Percentiles rank a stretch among this genome's conserved stretches.
Conservation (phyloP, 305 asterid species). For the Andrographis paniculata region DNA sequence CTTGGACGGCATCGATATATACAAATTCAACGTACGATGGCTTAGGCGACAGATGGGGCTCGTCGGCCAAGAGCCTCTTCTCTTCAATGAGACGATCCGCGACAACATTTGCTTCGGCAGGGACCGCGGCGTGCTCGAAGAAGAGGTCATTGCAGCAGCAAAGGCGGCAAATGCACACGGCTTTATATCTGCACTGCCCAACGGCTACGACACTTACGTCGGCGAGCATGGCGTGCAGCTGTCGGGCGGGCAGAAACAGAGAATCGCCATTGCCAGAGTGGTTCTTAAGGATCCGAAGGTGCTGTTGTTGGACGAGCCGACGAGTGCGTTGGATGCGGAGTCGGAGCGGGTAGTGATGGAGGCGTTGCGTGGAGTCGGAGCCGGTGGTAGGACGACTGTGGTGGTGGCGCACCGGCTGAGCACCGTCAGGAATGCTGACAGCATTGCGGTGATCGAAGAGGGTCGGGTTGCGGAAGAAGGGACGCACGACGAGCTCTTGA, state of each 20-base stretch:
- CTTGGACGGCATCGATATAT: slow-evolving; percentile 28
- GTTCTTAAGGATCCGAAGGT: slow-evolving; percentile 43
- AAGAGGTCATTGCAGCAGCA: slow-evolving; percentile 40
- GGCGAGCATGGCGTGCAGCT: slow-evolving; percentile 46
- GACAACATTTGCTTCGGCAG: slow-evolving; percentile 44
- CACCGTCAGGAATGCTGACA: slow-evolving; percentile 35
- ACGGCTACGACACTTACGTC: slow-evolving; percentile 43
- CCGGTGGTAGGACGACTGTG: slow-evolving; percentile 32
- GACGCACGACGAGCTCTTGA: slow-evolving; percentile 19
- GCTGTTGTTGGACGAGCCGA: slow-evolving; percentile 47
- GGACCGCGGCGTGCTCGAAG: slow-evolving; percentile 32
- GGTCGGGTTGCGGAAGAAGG: slow-evolving; percentile 40
- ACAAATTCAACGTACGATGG: slow-evolving; percentile 30
- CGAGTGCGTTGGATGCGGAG: slow-evolving; percentile 48
- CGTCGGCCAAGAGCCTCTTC: slow-evolving; percentile 42
- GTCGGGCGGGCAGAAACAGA: slow-evolving; percentile 59
- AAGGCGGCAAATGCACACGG: slow-evolving; percentile 48
- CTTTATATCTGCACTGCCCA: slow-evolving; percentile 45
- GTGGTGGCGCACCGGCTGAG: slow-evolving; percentile 45
- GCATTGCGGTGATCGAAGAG: slow-evolving; percentile 35
- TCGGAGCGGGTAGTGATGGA: slow-evolving; percentile 47
- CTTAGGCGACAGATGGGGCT: slow-evolving; percentile 41
- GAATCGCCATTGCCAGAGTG: slow-evolving; percentile 49
- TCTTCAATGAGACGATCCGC: slow-evolving; percentile 55
- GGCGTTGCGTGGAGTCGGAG: slow-evolving; percentile 36